These are phyloP conservation scores for Puccinia horiana DNA, from an alignment of 1,284 basidiomycete species.

Conservation along the genomic window DNA sequence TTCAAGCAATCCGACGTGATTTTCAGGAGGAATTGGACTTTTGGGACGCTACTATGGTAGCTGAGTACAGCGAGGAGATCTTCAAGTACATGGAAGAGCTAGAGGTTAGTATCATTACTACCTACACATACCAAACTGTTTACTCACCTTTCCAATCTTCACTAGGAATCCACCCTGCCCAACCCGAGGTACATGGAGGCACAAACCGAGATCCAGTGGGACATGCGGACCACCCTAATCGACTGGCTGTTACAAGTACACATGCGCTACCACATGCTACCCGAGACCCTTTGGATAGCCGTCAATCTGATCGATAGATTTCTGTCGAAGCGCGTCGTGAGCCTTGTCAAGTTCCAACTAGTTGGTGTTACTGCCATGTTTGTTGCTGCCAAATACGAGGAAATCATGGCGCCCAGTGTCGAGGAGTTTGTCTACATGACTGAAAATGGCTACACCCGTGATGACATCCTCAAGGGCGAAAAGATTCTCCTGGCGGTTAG, in stretches of 20 bases:
- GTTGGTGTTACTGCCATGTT: slow-evolving; percentile 70
- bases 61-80: slow-evolving; percentile 96
- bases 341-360: slow-evolving; percentile 67
- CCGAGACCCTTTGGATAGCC: slow-evolving; percentile 70
- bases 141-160: not conserved
- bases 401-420: slow-evolving; percentile 64
- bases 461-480: slow-evolving; percentile 97
- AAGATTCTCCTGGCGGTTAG: slow-evolving; percentile 78
- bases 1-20: slow-evolving; percentile 58
- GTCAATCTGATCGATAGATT: slow-evolving; percentile 70
- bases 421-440: slow-evolving; percentile 98
- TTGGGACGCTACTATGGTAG: slow-evolving; percentile 93
- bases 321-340: slow-evolving; percentile 67
- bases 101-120: slow-evolving; percentile 65
- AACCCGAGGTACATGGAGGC: slow-evolving; percentile 90
- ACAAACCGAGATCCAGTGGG: slow-evolving; percentile 93
- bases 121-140: not conserved
- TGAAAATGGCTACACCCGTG: slow-evolving; percentile 85
- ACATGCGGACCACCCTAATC: slow-evolving; percentile 51
- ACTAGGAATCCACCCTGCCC: slow-evolving; percentile 82
- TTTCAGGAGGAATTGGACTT: slow-evolving; percentile 70
- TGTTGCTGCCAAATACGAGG: slow-evolving; percentile 69
- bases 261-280: slow-evolving; percentile 69
- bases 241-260: slow-evolving; percentile 69
- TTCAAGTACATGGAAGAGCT: slow-evolving; percentile 92